Evolutionary conservation across 441 rosid species (phyloP), one percentile per base, ranked within the genome.

Genomic region (Adansonia gregorii): DNA sequence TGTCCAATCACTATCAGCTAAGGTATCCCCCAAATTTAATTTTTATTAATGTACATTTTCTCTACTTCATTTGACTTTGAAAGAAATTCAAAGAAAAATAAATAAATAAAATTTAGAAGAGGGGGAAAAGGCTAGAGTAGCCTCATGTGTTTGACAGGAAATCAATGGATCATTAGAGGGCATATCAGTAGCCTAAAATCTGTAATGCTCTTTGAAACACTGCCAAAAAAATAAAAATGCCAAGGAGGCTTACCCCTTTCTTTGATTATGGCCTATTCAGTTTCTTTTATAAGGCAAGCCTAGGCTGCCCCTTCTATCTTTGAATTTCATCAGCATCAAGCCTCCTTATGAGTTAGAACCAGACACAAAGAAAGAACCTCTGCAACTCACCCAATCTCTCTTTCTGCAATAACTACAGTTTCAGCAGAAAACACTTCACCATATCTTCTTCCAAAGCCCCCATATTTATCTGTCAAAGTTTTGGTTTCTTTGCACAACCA

Each of bases 361-460:
- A 67, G 83, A 87, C 82, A 78, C 77, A 76, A 41, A 83, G 78
- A 80, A 77, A 83, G 78, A 80, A 78, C 84, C 80, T 79, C 80
- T 60, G 78, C 70, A 22, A 9, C 76, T 46, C 45, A 77, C 80
- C 61, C 63, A 67, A 58, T 19, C 75, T 19, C 14, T 48, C 60
- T 59, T 63, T 72, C 76, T 76, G 76, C 78, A 78, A 71, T 78
- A 80, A 77, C 84, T 82, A 67, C 82, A 77, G 78, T 76, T 76
- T 69, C 75, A 68, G 64, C 72, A 63, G 17, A 58, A 27, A 80
- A 54, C 49, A 19, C 58, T 58, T 73, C 79, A 56, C 68, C 51
- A 39, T 5, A 39, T 39, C 43, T 8, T 10, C 22, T 59, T 20
- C 56, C 70, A 41, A 51, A 63, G 22, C n/a, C 75, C 24, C 24